phyloP scores from a whole-genome alignment of 2,329 filamentous ascomycete species.

The Botrytis pseudocinerea region DNA sequence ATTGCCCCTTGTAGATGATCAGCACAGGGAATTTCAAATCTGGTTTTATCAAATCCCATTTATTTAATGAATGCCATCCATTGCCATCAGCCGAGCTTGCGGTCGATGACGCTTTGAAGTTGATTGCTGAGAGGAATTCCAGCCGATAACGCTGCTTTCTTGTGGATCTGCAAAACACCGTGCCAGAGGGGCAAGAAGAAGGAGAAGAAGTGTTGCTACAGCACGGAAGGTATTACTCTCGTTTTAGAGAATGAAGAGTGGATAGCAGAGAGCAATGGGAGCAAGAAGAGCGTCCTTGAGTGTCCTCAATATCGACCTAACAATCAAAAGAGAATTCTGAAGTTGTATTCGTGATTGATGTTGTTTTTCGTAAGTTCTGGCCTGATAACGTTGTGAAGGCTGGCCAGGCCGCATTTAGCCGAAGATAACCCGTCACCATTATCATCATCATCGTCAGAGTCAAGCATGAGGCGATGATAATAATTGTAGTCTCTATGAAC shows the following conservation, averaged over 20 bases:
- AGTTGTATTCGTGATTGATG: not conserved
- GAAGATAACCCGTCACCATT: not conserved
- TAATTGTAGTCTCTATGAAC: not conserved
- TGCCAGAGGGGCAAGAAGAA: not conserved
- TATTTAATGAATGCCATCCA: not conserved
- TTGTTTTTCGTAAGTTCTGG: not conserved
- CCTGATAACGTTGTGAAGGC: too few species aligned
- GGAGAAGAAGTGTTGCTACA: not conserved
- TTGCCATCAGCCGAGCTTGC: not conserved
- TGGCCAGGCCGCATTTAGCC: not conserved
- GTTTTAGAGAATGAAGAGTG: not conserved
- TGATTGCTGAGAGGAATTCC: not conserved
- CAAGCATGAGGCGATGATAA: not conserved
- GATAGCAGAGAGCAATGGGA: not conserved
- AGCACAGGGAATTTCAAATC: conserved; percentile 4
- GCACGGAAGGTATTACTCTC: not conserved
- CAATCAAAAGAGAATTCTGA: not conserved
- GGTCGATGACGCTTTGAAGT: conserved; percentile 6
- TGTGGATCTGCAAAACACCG: not conserved
- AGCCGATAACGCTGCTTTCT: not conserved
- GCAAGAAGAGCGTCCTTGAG: not conserved
- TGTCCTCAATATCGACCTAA: not conserved
- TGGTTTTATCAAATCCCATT: not conserved
- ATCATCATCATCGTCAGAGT: not conserved
- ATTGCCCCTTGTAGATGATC: not conserved